phyloP scores from a whole-genome alignment of 2,329 filamentous ascomycete species.

The Fusarium longipes region DNA sequence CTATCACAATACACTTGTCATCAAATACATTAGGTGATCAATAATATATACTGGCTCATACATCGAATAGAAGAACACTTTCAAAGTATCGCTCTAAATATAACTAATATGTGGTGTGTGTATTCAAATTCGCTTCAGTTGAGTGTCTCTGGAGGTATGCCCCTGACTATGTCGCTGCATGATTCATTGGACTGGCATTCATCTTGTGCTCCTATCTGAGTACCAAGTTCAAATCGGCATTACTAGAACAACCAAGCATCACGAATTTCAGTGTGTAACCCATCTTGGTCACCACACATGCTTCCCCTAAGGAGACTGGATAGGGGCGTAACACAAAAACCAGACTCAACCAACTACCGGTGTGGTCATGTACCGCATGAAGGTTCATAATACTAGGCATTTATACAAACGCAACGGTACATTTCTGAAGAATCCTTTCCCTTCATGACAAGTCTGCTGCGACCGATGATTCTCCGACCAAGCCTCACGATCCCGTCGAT shows the following conservation, averaged over 20 bases:
- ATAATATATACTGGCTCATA: neutral
- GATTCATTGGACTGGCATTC: neutral
- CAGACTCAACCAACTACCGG: neutral
- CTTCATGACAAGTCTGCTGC: too few species aligned
- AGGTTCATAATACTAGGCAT: too few species aligned
- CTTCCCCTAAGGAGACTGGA: neutral
- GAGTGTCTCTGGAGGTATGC: neutral
- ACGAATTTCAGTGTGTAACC: neutral
- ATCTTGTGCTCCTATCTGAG: neutral
- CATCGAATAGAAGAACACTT: too few species aligned
- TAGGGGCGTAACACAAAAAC: neutral
- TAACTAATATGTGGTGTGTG: neutral
- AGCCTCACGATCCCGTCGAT: neutral
- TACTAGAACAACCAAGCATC: too few species aligned
- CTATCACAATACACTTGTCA: neutral
- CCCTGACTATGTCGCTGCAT: neutral
- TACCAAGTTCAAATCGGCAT: neutral
- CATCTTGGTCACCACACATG: neutral
- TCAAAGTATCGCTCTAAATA: rapidly evolving
- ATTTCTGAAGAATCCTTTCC: too few species aligned
- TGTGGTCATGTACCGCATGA: neutral
- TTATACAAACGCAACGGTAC: too few species aligned
- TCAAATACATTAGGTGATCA: neutral
- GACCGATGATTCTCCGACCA: neutral
- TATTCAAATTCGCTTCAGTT: neutral